phyloP scores from a whole-genome alignment of 2,329 filamentous ascomycete species.

The Paecilomyces niveus region DNA sequence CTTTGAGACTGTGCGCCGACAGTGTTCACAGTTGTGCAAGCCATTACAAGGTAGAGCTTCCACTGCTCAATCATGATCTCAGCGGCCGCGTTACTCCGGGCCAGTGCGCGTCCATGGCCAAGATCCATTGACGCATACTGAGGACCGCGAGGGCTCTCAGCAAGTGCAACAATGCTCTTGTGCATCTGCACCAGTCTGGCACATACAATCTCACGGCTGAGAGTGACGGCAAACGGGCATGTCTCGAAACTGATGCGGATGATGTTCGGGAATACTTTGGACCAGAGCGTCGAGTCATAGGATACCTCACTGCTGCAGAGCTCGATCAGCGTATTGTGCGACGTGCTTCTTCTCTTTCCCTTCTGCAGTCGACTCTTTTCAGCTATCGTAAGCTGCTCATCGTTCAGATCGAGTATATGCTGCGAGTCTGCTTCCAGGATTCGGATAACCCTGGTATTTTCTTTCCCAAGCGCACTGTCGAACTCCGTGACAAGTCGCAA shows the following conservation, averaged over 20 bases:
- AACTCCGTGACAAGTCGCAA: constrained; percentile 89
- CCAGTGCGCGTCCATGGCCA: constrained; percentile 31
- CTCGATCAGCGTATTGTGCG: constrained; percentile 80
- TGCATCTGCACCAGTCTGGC: constrained; percentile 92
- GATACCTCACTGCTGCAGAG: constrained; percentile 92
- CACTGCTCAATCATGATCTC: constrained; percentile 93
- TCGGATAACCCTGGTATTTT: constrained; percentile 74
- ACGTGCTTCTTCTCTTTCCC: constrained; percentile 76
- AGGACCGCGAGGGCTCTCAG: constrained; percentile 59
- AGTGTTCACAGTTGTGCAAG: constrained; percentile 88
- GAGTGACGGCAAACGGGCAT: constrained; percentile 83
- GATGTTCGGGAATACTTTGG: constrained; percentile 94
- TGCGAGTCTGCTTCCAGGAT: constrained; percentile 87
- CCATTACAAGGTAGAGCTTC: constrained; percentile 96
- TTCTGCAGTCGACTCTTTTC: constrained; percentile 88
- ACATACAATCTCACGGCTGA: constrained; percentile 87
- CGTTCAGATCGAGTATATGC: constrained; percentile 84
- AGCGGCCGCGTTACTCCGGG: constrained; percentile 58
- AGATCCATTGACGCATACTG: constrained; percentile 30
- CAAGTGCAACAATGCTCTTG: constrained; percentile 68
- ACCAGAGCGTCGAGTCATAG: constrained; percentile 93
- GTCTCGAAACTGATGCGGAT: constrained; percentile 84
- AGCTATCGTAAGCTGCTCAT: constrained; percentile 74
- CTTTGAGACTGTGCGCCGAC: constrained; percentile 58
- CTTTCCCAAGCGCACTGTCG: constrained; percentile 77